These are phyloP conservation scores for Kodamaea plutei DNA, from an alignment of 1,139 yeast species.

Conservation along the genomic window DNA sequence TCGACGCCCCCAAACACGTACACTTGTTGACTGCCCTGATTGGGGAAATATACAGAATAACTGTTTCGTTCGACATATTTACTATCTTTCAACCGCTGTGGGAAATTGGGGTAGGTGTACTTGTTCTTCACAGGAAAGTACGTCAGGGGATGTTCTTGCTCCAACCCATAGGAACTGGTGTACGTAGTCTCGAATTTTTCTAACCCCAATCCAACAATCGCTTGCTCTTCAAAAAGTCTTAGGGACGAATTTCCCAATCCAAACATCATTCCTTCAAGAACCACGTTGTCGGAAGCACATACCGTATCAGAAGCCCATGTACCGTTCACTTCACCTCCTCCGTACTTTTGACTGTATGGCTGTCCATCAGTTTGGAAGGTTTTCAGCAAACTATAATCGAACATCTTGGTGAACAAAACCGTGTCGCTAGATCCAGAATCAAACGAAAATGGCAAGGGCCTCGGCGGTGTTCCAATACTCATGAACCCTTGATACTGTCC, in stretches of 20 bases:
- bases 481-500: slow-evolving; percentile 1
- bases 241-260: slow-evolving; percentile 1
- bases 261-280: background rate
- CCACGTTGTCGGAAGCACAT: background rate
- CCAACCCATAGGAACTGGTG: slow-evolving; percentile 4
- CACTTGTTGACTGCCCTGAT: slow-evolving; percentile 14
- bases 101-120: slow-evolving; percentile 14
- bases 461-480: slow-evolving; percentile 6
- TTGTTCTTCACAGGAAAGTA: background rate
- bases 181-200: slow-evolving; percentile 9
- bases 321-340: slow-evolving; percentile 8
- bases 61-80: slow-evolving; percentile 17
- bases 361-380: slow-evolving; percentile 2
- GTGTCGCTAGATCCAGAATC: slow-evolving; percentile 7
- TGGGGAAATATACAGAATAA: slow-evolving; percentile 19
- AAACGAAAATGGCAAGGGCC: slow-evolving; percentile 3
- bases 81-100: slow-evolving; percentile 15
- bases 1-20: slow-evolving; percentile 30
- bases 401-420: slow-evolving; percentile 1
- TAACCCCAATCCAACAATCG: slow-evolving; percentile 19
- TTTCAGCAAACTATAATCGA: slow-evolving; percentile 9
- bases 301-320: slow-evolving; percentile 8
- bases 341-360: slow-evolving; percentile 8
- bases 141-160: slow-evolving; percentile 7
- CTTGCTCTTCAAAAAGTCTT: slow-evolving; percentile 6